Conservation (phyloP, 139 green algal genomes). For the Chlorella ohadii region DNA sequence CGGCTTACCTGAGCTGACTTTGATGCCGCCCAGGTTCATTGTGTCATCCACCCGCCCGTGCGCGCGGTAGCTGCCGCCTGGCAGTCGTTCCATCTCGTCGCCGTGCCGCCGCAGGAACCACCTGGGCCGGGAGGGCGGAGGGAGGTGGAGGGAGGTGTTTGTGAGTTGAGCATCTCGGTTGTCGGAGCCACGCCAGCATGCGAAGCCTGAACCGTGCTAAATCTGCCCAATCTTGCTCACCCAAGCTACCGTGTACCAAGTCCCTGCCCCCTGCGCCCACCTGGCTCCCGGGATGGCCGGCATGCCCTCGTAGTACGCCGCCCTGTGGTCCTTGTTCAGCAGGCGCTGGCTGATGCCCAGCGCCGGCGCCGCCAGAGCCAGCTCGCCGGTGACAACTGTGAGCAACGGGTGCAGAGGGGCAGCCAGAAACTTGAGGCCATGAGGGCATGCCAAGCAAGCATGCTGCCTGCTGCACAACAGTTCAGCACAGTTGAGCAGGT, state of each 20-base stretch:
- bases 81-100: slow-evolving; percentile 83
- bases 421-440: too few species aligned
- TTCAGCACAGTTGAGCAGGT: too few species aligned
- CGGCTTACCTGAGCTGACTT: slow-evolving; percentile 51
- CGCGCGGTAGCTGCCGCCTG: slow-evolving; percentile 66
- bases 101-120: slow-evolving; percentile 86
- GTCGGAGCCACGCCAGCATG: too few species aligned
- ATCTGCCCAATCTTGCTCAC: too few species aligned
- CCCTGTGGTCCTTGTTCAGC: slow-evolving; percentile 86
- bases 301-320: slow-evolving; percentile 93
- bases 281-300: slow-evolving; percentile 43
- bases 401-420: too few species aligned
- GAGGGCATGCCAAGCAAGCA: too few species aligned
- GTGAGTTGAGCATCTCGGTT: too few species aligned
- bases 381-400: slow-evolving; percentile 55
- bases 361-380: slow-evolving; percentile 77
- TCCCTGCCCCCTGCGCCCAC: too few species aligned
- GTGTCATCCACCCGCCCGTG: slow-evolving; percentile 93
- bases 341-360: slow-evolving; percentile 86
- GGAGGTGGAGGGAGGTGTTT: too few species aligned
- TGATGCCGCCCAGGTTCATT: slow-evolving; percentile 98
- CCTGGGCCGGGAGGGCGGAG: neutral
- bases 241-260: too few species aligned
- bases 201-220: too few species aligned
- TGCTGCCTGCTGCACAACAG: too few species aligned